phyloP scores from a whole-genome alignment of 148 eudicot species.

The Cornus controversa region DNA sequence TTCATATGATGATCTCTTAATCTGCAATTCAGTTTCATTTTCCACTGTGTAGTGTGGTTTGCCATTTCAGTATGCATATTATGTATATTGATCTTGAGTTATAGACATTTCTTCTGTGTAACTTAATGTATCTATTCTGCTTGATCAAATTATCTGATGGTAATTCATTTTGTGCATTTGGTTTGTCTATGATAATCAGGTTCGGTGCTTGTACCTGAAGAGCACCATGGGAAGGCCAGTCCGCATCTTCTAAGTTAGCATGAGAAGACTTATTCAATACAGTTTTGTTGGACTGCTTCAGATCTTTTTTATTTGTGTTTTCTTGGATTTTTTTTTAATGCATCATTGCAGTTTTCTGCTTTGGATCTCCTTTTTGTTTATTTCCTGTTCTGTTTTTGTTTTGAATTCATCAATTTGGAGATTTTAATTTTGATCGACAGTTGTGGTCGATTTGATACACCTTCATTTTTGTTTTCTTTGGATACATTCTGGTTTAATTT shows the following conservation, averaged over 20 bases:
- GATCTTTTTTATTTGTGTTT: not conserved
- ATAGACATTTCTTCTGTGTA: too few species aligned
- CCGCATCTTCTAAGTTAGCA: slow-evolving; percentile 29
- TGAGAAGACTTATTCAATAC: not conserved
- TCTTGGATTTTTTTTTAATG: not conserved
- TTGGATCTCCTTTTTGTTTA: not conserved
- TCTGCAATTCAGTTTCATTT: too few species aligned
- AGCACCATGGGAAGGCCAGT: slow-evolving; percentile 45
- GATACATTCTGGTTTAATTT: not conserved
- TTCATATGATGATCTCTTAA: too few species aligned
- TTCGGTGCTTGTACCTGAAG: slow-evolving; percentile 50
- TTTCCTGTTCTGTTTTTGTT: not conserved
- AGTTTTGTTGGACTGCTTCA: slow-evolving; percentile 7
- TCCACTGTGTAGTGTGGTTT: too few species aligned
- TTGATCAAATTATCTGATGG: too few species aligned
- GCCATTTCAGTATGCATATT: too few species aligned
- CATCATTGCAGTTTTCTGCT: slow-evolving; percentile 3
- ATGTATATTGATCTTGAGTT: too few species aligned
- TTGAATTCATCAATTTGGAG: not conserved
- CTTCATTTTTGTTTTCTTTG: not conserved
- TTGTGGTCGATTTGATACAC: not conserved
- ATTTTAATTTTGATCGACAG: not conserved
- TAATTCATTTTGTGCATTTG: not conserved
- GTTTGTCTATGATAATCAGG: slow-evolving; percentile 20
- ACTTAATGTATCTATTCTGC: too few species aligned